phyloP scores from a whole-genome alignment of 352 stramenopile genomes.

The Globisporangium spiculum region DNA sequence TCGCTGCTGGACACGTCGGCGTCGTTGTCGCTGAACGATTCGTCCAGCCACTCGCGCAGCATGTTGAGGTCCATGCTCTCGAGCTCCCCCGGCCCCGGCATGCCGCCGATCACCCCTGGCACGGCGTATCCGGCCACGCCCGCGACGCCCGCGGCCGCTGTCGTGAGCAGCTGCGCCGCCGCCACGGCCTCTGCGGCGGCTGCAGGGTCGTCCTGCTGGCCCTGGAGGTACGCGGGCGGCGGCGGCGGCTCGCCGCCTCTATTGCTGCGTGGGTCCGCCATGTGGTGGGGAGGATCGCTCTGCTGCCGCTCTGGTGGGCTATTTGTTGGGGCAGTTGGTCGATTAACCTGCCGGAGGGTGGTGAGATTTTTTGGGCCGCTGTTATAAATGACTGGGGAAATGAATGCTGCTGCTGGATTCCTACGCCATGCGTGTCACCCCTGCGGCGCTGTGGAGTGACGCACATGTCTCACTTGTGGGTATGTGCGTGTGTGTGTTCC shows the following conservation, averaged over 20 bases:
- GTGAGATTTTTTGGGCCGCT: background rate
- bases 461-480: background rate
- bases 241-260: too few relatives aligned
- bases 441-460: background rate
- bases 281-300: background rate
- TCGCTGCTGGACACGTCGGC: conserved; percentile 10
- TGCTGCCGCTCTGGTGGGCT: background rate
- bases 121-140: background rate
- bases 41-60: conserved; percentile 18
- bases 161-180: background rate
- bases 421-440: conserved; percentile 10
- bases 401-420: conserved; percentile 1
- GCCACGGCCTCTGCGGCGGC: background rate
- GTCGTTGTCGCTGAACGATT: conserved; percentile 18
- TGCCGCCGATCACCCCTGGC: background rate
- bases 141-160: background rate
- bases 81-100: conserved; percentile 7
- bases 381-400: background rate
- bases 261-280: background rate
- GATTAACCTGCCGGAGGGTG: background rate
- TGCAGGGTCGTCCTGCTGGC: background rate
- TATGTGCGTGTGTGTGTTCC: too few relatives aligned
- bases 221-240: background rate
- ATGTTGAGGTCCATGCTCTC: conserved; percentile 20
- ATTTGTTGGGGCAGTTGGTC: background rate